phyloP scores from a whole-genome alignment of 176 grass and related monocot species.

The Eragrostis nindensis region DNA sequence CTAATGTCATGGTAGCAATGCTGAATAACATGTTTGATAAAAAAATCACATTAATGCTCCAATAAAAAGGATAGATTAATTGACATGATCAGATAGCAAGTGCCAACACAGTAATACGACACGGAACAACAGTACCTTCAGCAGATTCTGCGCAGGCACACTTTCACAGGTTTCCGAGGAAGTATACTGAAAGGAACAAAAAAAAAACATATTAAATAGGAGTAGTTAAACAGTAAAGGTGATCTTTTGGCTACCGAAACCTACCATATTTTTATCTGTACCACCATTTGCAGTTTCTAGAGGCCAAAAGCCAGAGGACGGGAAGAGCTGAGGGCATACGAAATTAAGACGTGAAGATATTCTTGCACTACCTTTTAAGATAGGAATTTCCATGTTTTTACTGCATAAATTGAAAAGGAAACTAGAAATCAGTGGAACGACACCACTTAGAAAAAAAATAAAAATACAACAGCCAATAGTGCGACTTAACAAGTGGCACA shows the following conservation, averaged over 20 bases:
- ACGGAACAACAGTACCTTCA: conserved; percentile 64
- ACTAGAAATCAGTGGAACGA: not conserved
- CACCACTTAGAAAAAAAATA: not conserved
- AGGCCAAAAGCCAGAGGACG: conserved; percentile 81
- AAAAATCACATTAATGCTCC: not conserved
- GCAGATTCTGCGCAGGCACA: conserved; percentile 79
- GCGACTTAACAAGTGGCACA: not conserved
- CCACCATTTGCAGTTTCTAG: conserved; percentile 44
- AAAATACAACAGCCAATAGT: not conserved
- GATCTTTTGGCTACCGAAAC: conserved; percentile 4
- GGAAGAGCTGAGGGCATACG: conserved; percentile 89
- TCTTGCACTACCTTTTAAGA: conserved; percentile 87
- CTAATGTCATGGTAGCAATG: not conserved
- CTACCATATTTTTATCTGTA: conserved; percentile 50
- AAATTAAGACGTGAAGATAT: conserved; percentile 91
- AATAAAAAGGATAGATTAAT: conserved; percentile 13
- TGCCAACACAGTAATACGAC: conserved; percentile 18
- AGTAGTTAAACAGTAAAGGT: conserved; percentile 26
- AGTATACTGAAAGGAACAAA: conserved; percentile 48
- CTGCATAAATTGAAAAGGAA: conserved; percentile 39
- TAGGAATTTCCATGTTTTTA: conserved; percentile 93
- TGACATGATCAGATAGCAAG: conserved; percentile 18
- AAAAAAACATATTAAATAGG: conserved; percentile 18
- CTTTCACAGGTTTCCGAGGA: conserved; percentile 54
- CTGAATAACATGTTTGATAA: conserved; percentile 8